Percentiles rank a stretch among this genome's conserved stretches.
These are phyloP conservation scores for Pichia norvegensis DNA, from an alignment of 1,139 yeast species.

Conservation along the genomic window DNA sequence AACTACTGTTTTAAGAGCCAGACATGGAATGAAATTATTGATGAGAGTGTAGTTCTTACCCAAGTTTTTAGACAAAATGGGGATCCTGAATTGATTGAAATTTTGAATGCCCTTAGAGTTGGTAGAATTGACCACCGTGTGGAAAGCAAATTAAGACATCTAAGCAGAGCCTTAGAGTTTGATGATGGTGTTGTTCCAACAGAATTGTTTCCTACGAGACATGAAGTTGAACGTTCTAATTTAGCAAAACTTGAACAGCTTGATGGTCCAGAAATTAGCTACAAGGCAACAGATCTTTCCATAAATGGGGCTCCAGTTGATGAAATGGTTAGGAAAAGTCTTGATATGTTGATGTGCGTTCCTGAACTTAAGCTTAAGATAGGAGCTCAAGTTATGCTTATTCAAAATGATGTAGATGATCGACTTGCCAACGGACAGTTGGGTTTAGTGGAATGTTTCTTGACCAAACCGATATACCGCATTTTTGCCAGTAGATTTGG, in stretches of 20 bases:
- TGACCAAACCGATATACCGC: conserved; percentile 15
- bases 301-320: conserved; percentile 15
- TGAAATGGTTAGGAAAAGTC: conserved; percentile 11
- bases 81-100: conserved; percentile 58
- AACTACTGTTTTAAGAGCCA: conserved; percentile 51
- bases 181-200: conserved; percentile 76
- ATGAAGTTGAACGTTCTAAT: conserved; percentile 70
- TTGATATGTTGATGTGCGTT: conserved; percentile 63
- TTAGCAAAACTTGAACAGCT: conserved; percentile 41
- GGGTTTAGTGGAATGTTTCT: conserved; percentile 72
- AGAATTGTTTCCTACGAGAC: conserved; percentile 66
- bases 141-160: conserved; percentile 36
- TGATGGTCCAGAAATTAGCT: conserved; percentile 34
- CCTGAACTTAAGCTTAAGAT: conserved; percentile 52
- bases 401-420: conserved; percentile 64
- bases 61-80: conserved; percentile 67
- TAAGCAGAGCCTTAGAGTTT: conserved; percentile 50
- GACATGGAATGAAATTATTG: conserved; percentile 48
- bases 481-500: conserved; percentile 12
- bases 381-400: conserved; percentile 93
- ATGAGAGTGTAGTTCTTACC: conserved; percentile 49
- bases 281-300: conserved; percentile 42
- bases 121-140: conserved; percentile 50
- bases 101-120: conserved; percentile 66
- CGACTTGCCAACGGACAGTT: conserved; percentile 83